phyloP scores from a whole-genome alignment of 2,329 filamentous ascomycete genomes.

The Berkeleyomyces rouxiae region DNA sequence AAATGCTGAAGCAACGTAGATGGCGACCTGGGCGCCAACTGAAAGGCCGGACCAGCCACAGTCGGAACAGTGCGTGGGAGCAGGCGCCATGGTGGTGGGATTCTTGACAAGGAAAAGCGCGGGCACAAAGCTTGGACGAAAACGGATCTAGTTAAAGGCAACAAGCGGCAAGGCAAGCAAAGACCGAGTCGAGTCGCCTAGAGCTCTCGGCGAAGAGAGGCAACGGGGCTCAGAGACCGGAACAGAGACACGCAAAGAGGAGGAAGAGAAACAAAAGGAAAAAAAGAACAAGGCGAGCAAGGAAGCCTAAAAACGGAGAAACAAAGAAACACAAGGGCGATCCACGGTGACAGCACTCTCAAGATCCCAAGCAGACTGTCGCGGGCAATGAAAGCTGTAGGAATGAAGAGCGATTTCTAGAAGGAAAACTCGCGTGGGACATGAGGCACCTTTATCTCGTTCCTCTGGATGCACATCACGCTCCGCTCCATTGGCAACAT shows the following conservation, averaged over 20 bases:
- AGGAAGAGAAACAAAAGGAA: background rate
- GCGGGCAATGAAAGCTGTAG: background rate
- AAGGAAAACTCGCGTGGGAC: background rate
- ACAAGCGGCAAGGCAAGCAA: background rate
- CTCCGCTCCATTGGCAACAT: background rate
- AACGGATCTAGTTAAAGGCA: background rate
- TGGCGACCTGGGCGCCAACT: background rate
- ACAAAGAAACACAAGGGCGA: too few relatives aligned
- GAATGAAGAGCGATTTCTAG: background rate
- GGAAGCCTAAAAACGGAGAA: too few relatives aligned
- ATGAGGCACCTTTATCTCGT: background rate
- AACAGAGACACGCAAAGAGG: background rate
- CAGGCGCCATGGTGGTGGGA: background rate
- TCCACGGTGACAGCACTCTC: too few relatives aligned
- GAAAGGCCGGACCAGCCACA: background rate
- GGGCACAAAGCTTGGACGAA: background rate
- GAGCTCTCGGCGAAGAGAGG: background rate
- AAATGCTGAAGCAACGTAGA: slow-evolving; percentile 1
- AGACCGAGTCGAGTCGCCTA: background rate
- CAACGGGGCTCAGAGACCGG: too few relatives aligned
- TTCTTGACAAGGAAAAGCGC: background rate
- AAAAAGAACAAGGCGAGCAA: background rate
- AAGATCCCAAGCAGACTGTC: too few relatives aligned
- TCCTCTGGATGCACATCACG: background rate
- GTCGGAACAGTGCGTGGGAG: background rate